Conservation (phyloP, 2,329 filamentous ascomycete genomes). For the Colletotrichum liriopes region DNA sequence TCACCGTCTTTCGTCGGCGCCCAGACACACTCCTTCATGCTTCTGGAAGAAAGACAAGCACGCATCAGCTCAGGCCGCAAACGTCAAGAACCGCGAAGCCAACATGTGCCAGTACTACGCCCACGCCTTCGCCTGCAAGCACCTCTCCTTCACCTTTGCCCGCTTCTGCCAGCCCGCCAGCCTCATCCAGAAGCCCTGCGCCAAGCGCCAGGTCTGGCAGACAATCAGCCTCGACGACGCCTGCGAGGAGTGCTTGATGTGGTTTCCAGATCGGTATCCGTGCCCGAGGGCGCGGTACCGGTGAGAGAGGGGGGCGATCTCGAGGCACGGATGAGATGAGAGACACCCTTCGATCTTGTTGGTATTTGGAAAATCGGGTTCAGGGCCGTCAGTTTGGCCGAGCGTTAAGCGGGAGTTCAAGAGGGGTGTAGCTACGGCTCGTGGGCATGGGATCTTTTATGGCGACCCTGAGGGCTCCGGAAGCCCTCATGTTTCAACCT, state of each 20-base stretch:
- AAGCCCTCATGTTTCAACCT: not conserved
- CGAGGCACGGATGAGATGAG: not conserved
- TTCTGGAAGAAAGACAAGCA: not conserved
- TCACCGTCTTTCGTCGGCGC: not conserved
- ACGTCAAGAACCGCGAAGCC: not conserved
- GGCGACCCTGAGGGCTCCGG: not conserved
- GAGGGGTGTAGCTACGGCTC: not conserved
- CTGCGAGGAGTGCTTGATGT: constrained; percentile 54
- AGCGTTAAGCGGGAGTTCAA: not conserved
- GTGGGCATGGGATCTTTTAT: not conserved
- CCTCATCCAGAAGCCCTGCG: constrained; percentile 56
- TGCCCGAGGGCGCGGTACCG: constrained; percentile 31
- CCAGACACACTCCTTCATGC: not conserved
- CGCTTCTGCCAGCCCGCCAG: constrained; percentile 54
- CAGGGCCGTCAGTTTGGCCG: not conserved
- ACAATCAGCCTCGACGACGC: constrained; percentile 54
- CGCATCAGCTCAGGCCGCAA: not conserved
- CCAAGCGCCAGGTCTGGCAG: constrained; percentile 53
- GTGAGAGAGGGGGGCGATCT: not conserved
- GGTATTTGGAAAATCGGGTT: too few species aligned
- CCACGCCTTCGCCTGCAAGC: constrained; percentile 55
- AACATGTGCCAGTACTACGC: constrained; percentile 58
- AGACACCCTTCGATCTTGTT: not conserved
- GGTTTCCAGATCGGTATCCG: constrained; percentile 49
- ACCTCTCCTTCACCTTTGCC: constrained; percentile 53